Evolutionary conservation across 164 flowering plant genomes (phyloP), one percentile per base, ranked within the genome.

Genomic region (Kalanchoe fedtschenkoi): DNA sequence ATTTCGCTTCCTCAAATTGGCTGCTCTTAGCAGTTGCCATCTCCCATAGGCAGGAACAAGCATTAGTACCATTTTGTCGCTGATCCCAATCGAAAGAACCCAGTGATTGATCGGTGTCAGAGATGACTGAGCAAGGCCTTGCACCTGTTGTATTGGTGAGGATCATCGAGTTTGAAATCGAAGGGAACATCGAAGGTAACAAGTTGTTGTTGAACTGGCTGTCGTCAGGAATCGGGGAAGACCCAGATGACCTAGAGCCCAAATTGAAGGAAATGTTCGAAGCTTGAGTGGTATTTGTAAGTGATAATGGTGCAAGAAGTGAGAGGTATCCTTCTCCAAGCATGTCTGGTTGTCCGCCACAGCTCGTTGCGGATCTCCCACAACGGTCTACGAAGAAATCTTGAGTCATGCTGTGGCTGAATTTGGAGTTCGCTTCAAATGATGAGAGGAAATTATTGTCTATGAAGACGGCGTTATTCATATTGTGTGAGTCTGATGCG

Each of bases 331-430:
- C 56, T n/a, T n/a, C n/a, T 28, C 56, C 56, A 13, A 51, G 56
- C 32, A 51, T 13, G 8, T 51, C 56, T 17, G 56, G 16, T 51
- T 22, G 56, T 51, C 32, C 32, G n/a, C n/a, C n/a, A n/a, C n/a
- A n/a, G 61, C 71, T 78, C 60, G 72, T 42, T 69, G 66, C 66
- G 61, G 81, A 39, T 77, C 67, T 77, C 7, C 78, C 86, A 60
- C 74, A 77, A 62, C 75, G 76, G 17, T 84, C 85, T 3, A 76
- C 69, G 71, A 86, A 78, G 41, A 83, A 78, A 34, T 84, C 88
- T 61, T 83, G 74, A 54, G 66, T 63, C 11, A 15, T 7, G 51
- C 21, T 30, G 42, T 14, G 67, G 62, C 22, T 72, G 62, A 77
- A 68, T 59, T 14, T 34, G 2, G 67, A 67, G 59, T 67, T 69